Base-by-base conservation (phyloP, 192 early-diverging fungal genomes). In the Phycomyces blakesleeanus region DNA sequence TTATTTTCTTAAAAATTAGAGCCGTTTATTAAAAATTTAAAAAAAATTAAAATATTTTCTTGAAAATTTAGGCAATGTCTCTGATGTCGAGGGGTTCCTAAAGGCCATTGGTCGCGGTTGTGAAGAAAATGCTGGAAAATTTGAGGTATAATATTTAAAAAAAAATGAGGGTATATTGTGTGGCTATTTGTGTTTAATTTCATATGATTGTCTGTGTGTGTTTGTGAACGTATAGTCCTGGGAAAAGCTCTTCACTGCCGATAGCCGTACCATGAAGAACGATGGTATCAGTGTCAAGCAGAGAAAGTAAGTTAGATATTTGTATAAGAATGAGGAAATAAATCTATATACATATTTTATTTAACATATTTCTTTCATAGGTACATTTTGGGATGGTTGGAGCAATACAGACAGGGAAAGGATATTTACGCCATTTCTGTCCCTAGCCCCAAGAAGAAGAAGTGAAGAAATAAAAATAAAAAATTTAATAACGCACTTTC, bases 371-470 rank as follows among this genome's bases (percentile, higher is more conserved):
- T n/a, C 3, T 47, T 14, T 7, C 44, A 47, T 11, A 59, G 57
- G 20, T 59, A 59, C 3, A 59, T 59, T 59, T 42, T 59, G 22
- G 39, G 57, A 8, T 59, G 57, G 57, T 16, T 39, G 0, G 57
- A 59, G 39, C 37, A 42, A 5, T 59, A 41, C 39, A 59, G 21
- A 41, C 57, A 59, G 15, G 57, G 57, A 8, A 15, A 20, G 15
- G 22, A 42, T 24, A 20, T 40, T 20, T 24, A 39, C 15, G 16
- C 40, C 9, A 47, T 59, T 26, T 18, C 38, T 59, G n/a, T 59
- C 22, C 57, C 57, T 11, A 59, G 40, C 7, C 57, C 57, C 4
- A 59, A 59, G 57, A 57, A 57, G 38, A 59, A 59, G 40, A 41
- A 59, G 57, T 47, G 11, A n/a, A 47, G 44, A 14, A 47, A 47